Percentiles rank a stretch among this genome's conserved stretches.
These are phyloP conservation scores for Purshia tridentata DNA, from an alignment of 306 rosid genomes.

Conservation along the genomic window DNA sequence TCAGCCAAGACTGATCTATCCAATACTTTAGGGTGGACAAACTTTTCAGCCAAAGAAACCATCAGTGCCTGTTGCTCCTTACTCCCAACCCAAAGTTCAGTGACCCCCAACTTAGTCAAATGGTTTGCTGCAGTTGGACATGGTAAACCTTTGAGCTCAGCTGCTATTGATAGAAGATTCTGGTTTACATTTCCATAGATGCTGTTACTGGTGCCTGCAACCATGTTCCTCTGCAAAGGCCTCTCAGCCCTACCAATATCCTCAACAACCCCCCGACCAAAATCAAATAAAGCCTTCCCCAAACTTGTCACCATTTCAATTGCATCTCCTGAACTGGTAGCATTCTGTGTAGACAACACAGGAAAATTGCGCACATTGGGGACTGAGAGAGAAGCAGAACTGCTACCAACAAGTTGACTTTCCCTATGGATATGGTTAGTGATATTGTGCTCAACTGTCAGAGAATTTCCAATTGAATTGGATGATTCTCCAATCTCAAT, in stretches of 20 bases:
- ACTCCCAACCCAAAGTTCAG: slow-evolving; percentile 91
- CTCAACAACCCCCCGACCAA: slow-evolving; percentile 95
- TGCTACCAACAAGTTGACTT: slow-evolving; percentile 41
- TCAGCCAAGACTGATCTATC: slow-evolving; percentile 68
- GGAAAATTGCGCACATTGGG: slow-evolving; percentile 41
- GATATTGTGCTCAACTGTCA: slow-evolving; percentile 28
- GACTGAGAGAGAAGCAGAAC: slow-evolving; percentile 42
- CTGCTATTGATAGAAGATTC: slow-evolving; percentile 50
- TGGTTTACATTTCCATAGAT: slow-evolving; percentile 46
- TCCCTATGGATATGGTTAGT: slow-evolving; percentile 32
- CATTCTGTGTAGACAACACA: slow-evolving; percentile 49
- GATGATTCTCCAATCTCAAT: slow-evolving; percentile 45
- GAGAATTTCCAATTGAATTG: slow-evolving; percentile 40
- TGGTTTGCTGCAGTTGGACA: slow-evolving; percentile 80
- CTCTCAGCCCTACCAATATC: slow-evolving; percentile 86
- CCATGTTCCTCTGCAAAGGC: slow-evolving; percentile 46
- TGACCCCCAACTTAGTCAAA: slow-evolving; percentile 60
- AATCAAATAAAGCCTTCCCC: slow-evolving; percentile 89
- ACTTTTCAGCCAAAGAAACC: slow-evolving; percentile 75
- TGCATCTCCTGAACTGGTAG: slow-evolving; percentile 92
- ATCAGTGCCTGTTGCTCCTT: slow-evolving; percentile 77
- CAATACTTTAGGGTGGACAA: slow-evolving; percentile 72
- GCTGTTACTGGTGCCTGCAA: slow-evolving; percentile 35
- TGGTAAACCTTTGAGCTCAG: slow-evolving; percentile 88
- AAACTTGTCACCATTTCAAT: slow-evolving; percentile 95